These are phyloP conservation scores for Dimocarpus longan DNA, from an alignment of 345 rosid genomes.

Conservation along the genomic window DNA sequence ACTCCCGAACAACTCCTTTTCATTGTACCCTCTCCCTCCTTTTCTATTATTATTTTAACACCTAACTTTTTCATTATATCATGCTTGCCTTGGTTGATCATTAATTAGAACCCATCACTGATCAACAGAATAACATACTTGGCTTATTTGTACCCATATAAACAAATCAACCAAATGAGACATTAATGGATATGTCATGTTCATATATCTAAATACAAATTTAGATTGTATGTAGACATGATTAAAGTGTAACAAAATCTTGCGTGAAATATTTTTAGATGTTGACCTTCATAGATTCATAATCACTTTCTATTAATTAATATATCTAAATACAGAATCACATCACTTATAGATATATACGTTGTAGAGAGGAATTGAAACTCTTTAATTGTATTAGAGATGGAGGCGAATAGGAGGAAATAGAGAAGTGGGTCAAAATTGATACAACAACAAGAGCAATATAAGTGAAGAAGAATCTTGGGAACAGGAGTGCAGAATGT, in stretches of 20 bases:
- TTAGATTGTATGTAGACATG: no score
- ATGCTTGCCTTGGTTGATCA: slow-evolving; percentile 34
- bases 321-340: no score
- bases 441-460: neutral
- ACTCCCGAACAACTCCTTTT: slow-evolving; percentile 35
- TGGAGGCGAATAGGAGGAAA: no score
- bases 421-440: neutral
- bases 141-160: slow-evolving; percentile 39
- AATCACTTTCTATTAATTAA: no score
- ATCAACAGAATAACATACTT: slow-evolving; percentile 37
- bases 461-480: slow-evolving; percentile 26
- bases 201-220: no score
- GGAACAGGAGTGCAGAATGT: slow-evolving; percentile 61
- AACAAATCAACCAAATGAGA: neutral
- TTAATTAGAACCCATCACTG: neutral
- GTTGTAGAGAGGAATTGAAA: no score
- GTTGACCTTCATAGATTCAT: neutral
- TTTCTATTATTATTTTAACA: slow-evolving; percentile 18
- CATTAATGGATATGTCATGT: no score
- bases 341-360: no score
- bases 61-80: slow-evolving; percentile 23
- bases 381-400: no score
- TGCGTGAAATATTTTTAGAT: no score
- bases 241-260: no score
- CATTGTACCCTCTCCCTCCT: slow-evolving; percentile 25